Evolutionary conservation across 768 basidiomycete species (phyloP).

Genomic region (Xanthoconium purpureum): DNA sequence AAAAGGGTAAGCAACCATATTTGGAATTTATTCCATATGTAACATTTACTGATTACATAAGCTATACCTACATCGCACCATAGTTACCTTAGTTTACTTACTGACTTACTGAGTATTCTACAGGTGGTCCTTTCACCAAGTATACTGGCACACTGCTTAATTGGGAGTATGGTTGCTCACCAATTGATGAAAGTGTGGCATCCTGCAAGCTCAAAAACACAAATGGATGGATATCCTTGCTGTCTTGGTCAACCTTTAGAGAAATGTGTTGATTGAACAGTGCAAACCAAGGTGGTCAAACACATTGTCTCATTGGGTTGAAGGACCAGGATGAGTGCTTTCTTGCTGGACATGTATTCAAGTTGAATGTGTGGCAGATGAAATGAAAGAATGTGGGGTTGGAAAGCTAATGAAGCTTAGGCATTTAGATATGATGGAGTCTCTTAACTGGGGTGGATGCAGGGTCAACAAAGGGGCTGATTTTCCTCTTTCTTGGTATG

Average conservation of each 20-base stretch:
- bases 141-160: slow-evolving; percentile 38
- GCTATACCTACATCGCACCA: no score
- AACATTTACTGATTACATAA: no score
- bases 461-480: no score
- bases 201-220: slow-evolving; percentile 37
- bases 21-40: no score
- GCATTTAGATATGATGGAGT: no score
- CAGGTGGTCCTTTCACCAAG: slow-evolving; percentile 81
- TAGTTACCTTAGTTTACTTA: no score
- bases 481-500: no score
- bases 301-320: slow-evolving; percentile 44
- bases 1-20: neutral
- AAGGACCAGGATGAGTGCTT: slow-evolving; percentile 44
- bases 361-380: no score
- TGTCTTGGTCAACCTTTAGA: slow-evolving; percentile 24
- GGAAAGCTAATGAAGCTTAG: no score
- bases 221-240: slow-evolving; percentile 34
- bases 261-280: slow-evolving; percentile 10
- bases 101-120: no score
- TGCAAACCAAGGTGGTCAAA: neutral
- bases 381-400: no score
- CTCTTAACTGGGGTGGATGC: no score
- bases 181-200: slow-evolving; percentile 21
- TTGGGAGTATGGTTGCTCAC: slow-evolving; percentile 1
- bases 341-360: neutral